phyloP scores from a whole-genome alignment of 768 basidiomycete genomes.

The Phanerochaete carnosa region DNA sequence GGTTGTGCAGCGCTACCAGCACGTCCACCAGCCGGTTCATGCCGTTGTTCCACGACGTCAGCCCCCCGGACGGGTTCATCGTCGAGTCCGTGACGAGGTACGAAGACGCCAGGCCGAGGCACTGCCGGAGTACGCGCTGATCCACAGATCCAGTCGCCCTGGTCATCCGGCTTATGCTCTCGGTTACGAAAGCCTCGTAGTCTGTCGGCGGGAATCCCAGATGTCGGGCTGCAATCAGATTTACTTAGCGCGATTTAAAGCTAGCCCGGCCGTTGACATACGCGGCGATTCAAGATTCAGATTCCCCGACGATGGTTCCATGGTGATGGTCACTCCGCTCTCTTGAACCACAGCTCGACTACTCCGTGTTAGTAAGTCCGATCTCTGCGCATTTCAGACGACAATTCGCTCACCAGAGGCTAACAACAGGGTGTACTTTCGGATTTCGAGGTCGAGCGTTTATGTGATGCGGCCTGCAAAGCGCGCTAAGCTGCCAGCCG shows the following conservation, averaged over 20 bases:
- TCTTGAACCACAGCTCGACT: background rate
- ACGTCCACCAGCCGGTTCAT: conserved; percentile 70
- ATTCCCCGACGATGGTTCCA: background rate
- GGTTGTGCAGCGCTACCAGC: conserved; percentile 63
- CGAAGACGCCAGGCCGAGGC: conserved; percentile 70
- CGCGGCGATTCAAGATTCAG: background rate
- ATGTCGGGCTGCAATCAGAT: background rate
- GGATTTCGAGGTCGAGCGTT: background rate
- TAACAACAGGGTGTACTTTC: background rate
- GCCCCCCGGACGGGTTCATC: conserved; percentile 55
- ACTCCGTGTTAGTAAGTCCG: background rate
- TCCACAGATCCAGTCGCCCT: conserved; percentile 39
- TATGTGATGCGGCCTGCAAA: too few species aligned
- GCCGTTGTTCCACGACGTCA: conserved; percentile 62
- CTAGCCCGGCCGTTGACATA: background rate
- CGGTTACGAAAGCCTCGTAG: conserved; percentile 58
- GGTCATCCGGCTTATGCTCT: conserved; percentile 50
- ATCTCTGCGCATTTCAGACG: background rate
- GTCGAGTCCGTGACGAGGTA: conserved; percentile 74
- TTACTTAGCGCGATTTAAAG: background rate
- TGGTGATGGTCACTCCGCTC: too few species aligned
- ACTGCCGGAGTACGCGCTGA: conserved; percentile 59
- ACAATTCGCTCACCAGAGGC: background rate
- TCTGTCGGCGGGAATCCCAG: conserved; percentile 35
- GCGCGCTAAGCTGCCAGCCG: background rate